Evolutionary conservation across 345 rosid genomes (phyloP).

Genomic region (Nephelium lappaceum): DNA sequence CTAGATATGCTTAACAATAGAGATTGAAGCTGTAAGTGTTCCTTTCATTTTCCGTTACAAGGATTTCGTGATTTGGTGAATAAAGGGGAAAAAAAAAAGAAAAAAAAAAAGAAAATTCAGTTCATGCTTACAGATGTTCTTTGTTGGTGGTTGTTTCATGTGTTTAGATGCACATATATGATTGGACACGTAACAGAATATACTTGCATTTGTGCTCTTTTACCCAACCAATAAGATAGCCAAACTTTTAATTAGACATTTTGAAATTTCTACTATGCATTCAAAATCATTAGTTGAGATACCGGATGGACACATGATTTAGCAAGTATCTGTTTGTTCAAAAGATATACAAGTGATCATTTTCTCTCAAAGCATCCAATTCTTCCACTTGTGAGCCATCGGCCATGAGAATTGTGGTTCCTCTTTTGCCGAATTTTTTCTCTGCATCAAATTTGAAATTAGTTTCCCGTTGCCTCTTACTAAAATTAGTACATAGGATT

Average conservation of each 20-base stretch:
- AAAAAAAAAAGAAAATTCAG: not conserved
- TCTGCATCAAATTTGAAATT: slow-evolving; percentile 44
- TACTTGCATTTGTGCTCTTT: not conserved
- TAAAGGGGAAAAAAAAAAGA: not conserved
- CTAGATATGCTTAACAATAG: slow-evolving; percentile 61
- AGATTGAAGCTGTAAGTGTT: slow-evolving; percentile 31
- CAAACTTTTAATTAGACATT: not conserved
- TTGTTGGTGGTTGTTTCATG: not conserved
- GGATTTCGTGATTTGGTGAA: not conserved
- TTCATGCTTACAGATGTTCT: not conserved
- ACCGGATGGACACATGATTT: not conserved
- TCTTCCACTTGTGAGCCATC: slow-evolving; percentile 87
- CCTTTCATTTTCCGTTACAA: not conserved
- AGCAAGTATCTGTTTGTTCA: slow-evolving; percentile 24
- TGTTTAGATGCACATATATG: slow-evolving; percentile 8
- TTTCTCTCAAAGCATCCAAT: slow-evolving; percentile 67
- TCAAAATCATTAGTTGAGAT: not conserved
- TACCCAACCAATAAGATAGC: not conserved
- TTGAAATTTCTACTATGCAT: not conserved
- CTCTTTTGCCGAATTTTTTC: slow-evolving; percentile 71
- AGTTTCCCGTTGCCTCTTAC: not conserved
- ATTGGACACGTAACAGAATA: not conserved
- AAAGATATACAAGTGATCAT: slow-evolving; percentile 73
- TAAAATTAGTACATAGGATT: not conserved
- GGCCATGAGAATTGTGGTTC: slow-evolving; percentile 67